phyloP scores from a whole-genome alignment of 495 filamentous ascomycete species.

The Penicillium parvum region DNA sequence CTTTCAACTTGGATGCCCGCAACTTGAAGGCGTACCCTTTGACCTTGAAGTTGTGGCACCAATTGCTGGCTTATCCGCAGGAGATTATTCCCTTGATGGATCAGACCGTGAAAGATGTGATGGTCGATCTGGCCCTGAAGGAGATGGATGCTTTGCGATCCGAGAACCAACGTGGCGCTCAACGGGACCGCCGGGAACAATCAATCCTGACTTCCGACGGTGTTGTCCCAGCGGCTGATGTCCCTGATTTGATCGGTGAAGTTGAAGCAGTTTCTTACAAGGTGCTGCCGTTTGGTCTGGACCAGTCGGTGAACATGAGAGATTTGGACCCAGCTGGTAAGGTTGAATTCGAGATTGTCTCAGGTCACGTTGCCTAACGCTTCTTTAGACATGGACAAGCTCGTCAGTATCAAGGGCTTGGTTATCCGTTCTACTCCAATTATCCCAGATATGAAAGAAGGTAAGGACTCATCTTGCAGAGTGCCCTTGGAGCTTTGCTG shows the following conservation, averaged over 20 bases:
- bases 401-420: conserved; percentile 92
- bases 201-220: conserved; percentile 63
- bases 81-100: conserved; percentile 98
- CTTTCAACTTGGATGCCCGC: conserved; percentile 80
- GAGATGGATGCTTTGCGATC: conserved; percentile 68
- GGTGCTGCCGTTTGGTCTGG: conserved; percentile 86
- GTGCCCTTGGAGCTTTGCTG: neutral
- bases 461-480: conserved; percentile 27
- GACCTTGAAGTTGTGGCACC: conserved; percentile 91
- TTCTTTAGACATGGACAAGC: conserved; percentile 82
- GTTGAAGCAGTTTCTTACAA: conserved; percentile 73
- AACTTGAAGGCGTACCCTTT: conserved; percentile 92
- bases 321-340: conserved; percentile 83
- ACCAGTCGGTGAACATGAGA: conserved; percentile 83
- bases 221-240: conserved; percentile 70
- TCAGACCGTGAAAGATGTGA: conserved; percentile 83
- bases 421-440: conserved; percentile 94
- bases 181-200: conserved; percentile 23
- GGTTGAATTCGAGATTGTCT: conserved; percentile 4
- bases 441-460: conserved; percentile 96
- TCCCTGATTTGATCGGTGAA: conserved; percentile 58
- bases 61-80: conserved; percentile 84
- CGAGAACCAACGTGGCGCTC: conserved; percentile 46
- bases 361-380: too few species aligned
- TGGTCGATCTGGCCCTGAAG: conserved; percentile 82